Conservation (phyloP, 371 early-diverging fungal species). For the Mortierella sp. region DNA sequence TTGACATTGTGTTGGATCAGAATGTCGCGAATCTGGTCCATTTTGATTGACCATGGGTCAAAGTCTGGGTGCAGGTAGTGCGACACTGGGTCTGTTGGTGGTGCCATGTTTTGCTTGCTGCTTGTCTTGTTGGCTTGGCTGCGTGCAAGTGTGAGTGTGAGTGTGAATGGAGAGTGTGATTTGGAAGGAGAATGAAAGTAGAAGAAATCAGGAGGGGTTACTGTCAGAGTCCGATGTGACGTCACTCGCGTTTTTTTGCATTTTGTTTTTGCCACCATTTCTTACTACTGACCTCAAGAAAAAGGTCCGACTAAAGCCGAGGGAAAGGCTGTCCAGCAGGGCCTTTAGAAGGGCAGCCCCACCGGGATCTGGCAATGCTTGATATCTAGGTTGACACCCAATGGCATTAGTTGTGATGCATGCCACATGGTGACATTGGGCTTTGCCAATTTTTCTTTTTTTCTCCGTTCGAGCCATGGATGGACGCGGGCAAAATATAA, state of each 20-base stretch:
- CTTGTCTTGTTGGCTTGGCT: neutral
- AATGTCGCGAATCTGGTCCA: conserved; percentile 53
- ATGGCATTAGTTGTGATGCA: neutral
- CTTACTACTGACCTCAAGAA: neutral
- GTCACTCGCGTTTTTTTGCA: neutral
- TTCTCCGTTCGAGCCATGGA: neutral
- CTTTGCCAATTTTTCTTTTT: neutral
- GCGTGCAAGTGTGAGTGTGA: neutral
- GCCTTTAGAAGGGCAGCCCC: neutral
- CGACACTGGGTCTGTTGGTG: conserved; percentile 25
- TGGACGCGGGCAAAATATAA: neutral
- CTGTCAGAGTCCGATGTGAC: neutral
- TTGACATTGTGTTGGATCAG: conserved; percentile 46
- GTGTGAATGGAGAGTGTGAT: neutral
- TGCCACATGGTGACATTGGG: conserved; percentile 2
- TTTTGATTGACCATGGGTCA: conserved; percentile 47
- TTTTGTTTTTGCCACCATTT: neutral
- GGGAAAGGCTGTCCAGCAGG: neutral
- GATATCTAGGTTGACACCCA: neutral
- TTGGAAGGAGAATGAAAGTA: neutral
- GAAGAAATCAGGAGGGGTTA: neutral
- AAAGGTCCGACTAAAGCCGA: neutral
- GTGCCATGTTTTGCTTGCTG: neutral
- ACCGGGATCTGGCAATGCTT: neutral
- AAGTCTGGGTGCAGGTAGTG: conserved; percentile 57